A percentile compares a stretch with the other conserved stretches of the same genome.
These are phyloP conservation scores for Trichothecium sympodiale DNA, from an alignment of 2,329 filamentous ascomycete species.

Conservation along the genomic window DNA sequence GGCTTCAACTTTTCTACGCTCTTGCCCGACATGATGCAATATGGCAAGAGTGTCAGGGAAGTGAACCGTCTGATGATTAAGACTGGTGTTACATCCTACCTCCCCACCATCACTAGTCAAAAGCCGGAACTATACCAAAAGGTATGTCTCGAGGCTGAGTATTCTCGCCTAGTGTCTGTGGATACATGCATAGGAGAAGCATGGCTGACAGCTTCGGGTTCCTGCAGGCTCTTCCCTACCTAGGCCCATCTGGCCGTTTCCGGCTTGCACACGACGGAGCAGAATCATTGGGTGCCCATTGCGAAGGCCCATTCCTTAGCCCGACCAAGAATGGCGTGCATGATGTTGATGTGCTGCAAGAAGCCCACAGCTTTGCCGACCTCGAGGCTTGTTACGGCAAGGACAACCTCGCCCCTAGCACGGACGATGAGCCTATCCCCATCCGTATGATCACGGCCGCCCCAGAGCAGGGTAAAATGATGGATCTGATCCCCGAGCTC, in stretches of 20 bases:
- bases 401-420: slow-evolving; percentile 45
- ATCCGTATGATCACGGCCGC: slow-evolving; percentile 81
- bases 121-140: slow-evolving; percentile 71
- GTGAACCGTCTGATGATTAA: slow-evolving; percentile 62
- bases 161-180: not conserved
- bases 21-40: slow-evolving; percentile 55
- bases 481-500: slow-evolving; percentile 56
- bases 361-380: slow-evolving; percentile 52
- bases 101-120: slow-evolving; percentile 78
- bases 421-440: slow-evolving; percentile 23
- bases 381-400: slow-evolving; percentile 62
- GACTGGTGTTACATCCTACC: slow-evolving; percentile 79
- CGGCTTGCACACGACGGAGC: slow-evolving; percentile 58
- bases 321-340: slow-evolving; percentile 81
- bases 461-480: slow-evolving; percentile 67
- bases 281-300: slow-evolving; percentile 81
- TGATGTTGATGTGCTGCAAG: slow-evolving; percentile 58
- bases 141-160: slow-evolving; percentile 25
- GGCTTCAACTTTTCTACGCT: slow-evolving; percentile 85
- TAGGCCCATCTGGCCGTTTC: slow-evolving; percentile 56
- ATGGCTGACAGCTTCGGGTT: slow-evolving; percentile 1
- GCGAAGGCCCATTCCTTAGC: slow-evolving; percentile 81
- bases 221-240: slow-evolving; percentile 55
- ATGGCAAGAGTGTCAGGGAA: slow-evolving; percentile 59
- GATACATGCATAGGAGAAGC: slow-evolving; percentile 1